Evolutionary conservation across 1,284 basidiomycete genomes (phyloP).

Genomic region (Pulchroboletus neoregius): DNA sequence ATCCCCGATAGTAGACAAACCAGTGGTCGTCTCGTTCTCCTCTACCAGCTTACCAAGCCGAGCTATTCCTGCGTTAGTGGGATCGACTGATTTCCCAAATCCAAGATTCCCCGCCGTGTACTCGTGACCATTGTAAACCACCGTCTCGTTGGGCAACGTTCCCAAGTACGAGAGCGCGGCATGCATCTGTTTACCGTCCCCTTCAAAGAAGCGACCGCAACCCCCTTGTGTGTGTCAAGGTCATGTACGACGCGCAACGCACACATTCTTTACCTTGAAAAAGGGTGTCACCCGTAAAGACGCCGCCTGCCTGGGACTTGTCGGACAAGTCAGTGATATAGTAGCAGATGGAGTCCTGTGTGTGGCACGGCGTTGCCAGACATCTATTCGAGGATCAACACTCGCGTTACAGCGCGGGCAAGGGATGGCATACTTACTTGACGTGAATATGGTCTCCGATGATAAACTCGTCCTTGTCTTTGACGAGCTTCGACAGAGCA

Average conservation of each 20-base stretch:
- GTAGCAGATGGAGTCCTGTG: constrained; percentile 95
- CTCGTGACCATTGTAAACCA: constrained; percentile 91
- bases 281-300: constrained; percentile 96
- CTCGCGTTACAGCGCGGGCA: background rate
- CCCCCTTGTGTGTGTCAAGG: constrained; percentile 91
- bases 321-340: constrained; percentile 60
- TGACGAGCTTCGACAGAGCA: constrained; percentile 69
- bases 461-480: constrained; percentile 73
- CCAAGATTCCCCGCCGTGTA: constrained; percentile 72
- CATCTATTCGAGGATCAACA: constrained; percentile 46
- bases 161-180: constrained; percentile 72
- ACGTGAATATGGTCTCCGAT: constrained; percentile 70
- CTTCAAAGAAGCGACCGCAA: constrained; percentile 98
- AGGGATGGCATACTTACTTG: constrained; percentile 54
- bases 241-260: constrained; percentile 47
- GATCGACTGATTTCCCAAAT: constrained; percentile 67
- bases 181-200: constrained; percentile 83
- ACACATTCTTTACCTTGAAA: constrained; percentile 46
- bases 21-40: constrained; percentile 59
- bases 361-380: constrained; percentile 92
- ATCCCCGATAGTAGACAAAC: constrained; percentile 79
- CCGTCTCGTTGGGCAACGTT: constrained; percentile 74
- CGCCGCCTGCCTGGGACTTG: constrained; percentile 58
- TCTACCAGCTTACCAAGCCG: constrained; percentile 53
- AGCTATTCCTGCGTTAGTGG: constrained; percentile 53